These are phyloP conservation scores for Tetracladium marchalianum DNA, from an alignment of 495 filamentous ascomycete genomes.

Conservation along the genomic window DNA sequence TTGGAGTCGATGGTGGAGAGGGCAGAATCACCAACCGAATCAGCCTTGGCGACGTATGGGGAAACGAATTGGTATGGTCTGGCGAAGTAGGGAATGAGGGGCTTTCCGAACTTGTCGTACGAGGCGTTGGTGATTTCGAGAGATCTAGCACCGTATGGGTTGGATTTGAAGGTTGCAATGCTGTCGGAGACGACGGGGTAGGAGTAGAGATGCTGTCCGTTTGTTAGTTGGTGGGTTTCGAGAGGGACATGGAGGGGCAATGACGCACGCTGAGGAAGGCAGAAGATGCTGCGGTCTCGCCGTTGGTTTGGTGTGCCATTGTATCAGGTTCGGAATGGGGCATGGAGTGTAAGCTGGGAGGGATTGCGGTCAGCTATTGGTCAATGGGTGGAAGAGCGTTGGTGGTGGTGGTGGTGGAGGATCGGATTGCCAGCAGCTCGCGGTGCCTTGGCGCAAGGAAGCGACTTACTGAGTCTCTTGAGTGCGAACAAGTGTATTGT, in stretches of 20 bases:
- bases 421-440: no score
- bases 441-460: no score
- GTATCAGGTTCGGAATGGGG: conserved; percentile 7
- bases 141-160: conserved; percentile 72
- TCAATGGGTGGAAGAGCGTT: no score
- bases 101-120: conserved; percentile 58
- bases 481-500: no score
- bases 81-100: conserved; percentile 66
- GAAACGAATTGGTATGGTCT: conserved; percentile 67
- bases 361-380: no score
- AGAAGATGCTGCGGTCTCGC: conserved; percentile 49
- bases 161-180: conserved; percentile 65
- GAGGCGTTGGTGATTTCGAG: conserved; percentile 58
- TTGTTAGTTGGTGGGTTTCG: conserved; percentile 2
- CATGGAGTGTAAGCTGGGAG: neutral
- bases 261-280: conserved; percentile 56
- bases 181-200: conserved; percentile 80
- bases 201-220: conserved; percentile 61
- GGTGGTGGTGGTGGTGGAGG: no score
- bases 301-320: conserved; percentile 50
- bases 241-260: neutral
- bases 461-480: no score
- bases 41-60: conserved; percentile 76
- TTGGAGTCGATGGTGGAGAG: conserved; percentile 63
- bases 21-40: conserved; percentile 65